Evolutionary conservation across 2,329 filamentous ascomycete species (phyloP), one percentile per base, ranked within the genome.

Genomic region (Ceratocystis papillata): DNA sequence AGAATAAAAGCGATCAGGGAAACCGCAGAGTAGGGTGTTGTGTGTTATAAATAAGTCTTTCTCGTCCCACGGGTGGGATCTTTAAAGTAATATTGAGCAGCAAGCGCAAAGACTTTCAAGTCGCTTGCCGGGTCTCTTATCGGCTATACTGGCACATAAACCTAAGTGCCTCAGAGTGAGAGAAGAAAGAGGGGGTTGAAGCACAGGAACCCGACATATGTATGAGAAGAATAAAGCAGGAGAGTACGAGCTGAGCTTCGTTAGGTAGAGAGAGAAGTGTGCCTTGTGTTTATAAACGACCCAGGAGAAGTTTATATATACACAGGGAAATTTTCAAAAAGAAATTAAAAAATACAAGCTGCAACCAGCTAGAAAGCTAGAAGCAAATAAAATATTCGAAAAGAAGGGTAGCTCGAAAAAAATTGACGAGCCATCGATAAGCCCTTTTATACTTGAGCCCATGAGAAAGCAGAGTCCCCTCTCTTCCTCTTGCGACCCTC

Each of bases 101-200:
- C 82, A 84, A 84, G 81, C 82, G 82, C 82, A 85, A 85, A 85
- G 82, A 84, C 82, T 81, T 72, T 75, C 71, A 84, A 85, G 82
- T 85, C 82, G 82, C 82, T 76, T 81, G 81, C 81, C 75, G 76
- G 70, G 72, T 66, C 70, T 72, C 70, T 74, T 80, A 81, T 75
- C 71, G 74, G 70, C 68, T 70, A 67, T 70, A 67, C 67, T 71
- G 77, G 77, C 78, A 76, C 79, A 81, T 81, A 70, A 70, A 74
- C 62, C 63, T 70, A 73, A 74, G 76, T 72, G 77, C 75, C 75
- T 63, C 61, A 45, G 73, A 70, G 65, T 68, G 67, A 64, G 62
- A 10, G 65, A 60, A 65, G 69, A 63, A 69, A 68, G 68, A 59
- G 67, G 53, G 50, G 64, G 60, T 30, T 59, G 65, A 45, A 66